Conservation (phyloP, 1,284 basidiomycete species). For the Kalmanozyma brasiliensis region DNA sequence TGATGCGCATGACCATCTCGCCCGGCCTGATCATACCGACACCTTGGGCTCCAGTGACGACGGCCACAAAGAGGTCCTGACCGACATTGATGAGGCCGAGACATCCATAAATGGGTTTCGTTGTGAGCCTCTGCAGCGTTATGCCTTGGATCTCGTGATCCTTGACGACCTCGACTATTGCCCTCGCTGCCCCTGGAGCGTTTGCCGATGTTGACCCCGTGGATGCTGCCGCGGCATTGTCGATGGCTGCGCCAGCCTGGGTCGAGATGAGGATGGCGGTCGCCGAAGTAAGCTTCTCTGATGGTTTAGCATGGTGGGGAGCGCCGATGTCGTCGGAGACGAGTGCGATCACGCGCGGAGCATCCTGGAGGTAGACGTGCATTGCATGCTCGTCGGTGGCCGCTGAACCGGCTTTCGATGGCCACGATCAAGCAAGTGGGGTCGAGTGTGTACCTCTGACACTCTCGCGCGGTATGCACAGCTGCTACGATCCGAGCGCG, state of each 20-base stretch:
- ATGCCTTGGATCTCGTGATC: conserved; percentile 25
- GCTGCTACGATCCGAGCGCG: no score
- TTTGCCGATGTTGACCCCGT: conserved; percentile 25
- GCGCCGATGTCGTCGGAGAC: conserved; percentile 22
- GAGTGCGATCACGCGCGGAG: conserved; percentile 53
- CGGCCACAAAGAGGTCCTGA: conserved; percentile 59
- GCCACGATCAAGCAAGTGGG: not conserved
- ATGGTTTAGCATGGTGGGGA: not conserved
- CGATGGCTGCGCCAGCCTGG: conserved; percentile 12
- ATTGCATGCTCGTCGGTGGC: conserved; percentile 38
- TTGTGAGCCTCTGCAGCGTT: conserved; percentile 33
- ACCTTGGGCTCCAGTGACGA: conserved; percentile 47
- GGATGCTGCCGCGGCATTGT: conserved; percentile 14
- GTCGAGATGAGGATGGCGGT: conserved; percentile 42
- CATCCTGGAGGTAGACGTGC: conserved; percentile 59
- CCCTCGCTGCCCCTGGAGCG: conserved; percentile 23
- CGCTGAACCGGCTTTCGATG: conserved; percentile 1
- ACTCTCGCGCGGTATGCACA: no score
- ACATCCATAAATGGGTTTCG: conserved; percentile 47
- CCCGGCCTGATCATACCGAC: conserved; percentile 53
- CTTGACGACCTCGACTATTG: conserved; percentile 52
- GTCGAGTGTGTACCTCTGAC: not conserved
- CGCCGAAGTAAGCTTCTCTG: conserved; percentile 16
- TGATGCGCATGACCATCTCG: conserved; percentile 53
- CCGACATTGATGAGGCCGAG: conserved; percentile 63